These are phyloP conservation scores for Sphagnum fallax DNA, from an alignment of 228 moss, liverwort and hornwort species.

Conservation along the genomic window DNA sequence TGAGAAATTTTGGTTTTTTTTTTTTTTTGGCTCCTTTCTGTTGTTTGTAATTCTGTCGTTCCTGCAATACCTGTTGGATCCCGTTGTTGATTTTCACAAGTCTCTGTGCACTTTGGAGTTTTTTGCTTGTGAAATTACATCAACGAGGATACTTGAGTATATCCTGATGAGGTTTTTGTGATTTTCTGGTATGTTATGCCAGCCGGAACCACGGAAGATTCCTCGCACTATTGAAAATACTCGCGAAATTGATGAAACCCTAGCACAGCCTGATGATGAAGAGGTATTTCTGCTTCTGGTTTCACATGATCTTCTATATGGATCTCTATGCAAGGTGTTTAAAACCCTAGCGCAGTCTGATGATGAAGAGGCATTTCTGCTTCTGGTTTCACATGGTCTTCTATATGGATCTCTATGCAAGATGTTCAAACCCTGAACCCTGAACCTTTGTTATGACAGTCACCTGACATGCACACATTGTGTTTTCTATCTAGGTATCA, in stretches of 20 bases:
- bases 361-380: conserved; percentile 59
- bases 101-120: neutral
- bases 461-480: too few species aligned
- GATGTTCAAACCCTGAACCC: conserved; percentile 75
- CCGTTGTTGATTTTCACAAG: neutral
- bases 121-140: too few species aligned
- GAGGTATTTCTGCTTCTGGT: conserved; percentile 24
- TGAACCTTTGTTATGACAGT: neutral
- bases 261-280: conserved; percentile 83
- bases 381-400: neutral
- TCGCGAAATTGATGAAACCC: conserved; percentile 80
- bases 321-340: conserved; percentile 40
- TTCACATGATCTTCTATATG: too few species aligned
- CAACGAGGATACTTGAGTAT: too few species aligned
- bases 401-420: conserved; percentile 16
- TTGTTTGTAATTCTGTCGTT: neutral
- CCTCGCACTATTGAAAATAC: conserved; percentile 91
- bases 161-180: too few species aligned
- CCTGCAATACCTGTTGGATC: neutral
- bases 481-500: too few species aligned
- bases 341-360: conserved; percentile 83
- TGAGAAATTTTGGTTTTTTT: conserved; percentile 7
- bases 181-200: conserved; percentile 10
- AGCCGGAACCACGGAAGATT: conserved; percentile 69
- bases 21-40: too few species aligned